These are phyloP conservation scores for Bonnemaisonia californica DNA, from an alignment of 31 red algal species.

Conservation along the genomic window DNA sequence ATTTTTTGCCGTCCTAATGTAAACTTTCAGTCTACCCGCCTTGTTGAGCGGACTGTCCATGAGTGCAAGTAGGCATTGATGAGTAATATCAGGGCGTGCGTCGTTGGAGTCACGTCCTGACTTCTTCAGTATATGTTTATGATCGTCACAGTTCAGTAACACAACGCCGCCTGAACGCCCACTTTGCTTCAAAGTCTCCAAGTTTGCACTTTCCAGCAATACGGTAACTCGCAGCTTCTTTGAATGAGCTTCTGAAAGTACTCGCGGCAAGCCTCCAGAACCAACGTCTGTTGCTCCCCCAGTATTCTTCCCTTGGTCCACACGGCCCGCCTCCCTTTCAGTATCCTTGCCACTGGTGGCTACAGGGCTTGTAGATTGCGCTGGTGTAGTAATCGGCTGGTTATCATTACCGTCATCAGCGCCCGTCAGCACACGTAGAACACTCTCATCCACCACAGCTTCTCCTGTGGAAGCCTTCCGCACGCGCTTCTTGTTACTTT, in stretches of 20 bases:
- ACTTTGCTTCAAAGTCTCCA: conserved; percentile 78
- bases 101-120: conserved; percentile 76
- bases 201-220: conserved; percentile 77
- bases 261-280: conserved; percentile 15
- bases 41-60: conserved; percentile 97
- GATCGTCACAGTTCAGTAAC: conserved; percentile 90
- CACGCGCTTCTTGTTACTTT: not conserved
- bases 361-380: not conserved
- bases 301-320: not conserved
- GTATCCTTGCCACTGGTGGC: not conserved
- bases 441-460: conserved; percentile 1
- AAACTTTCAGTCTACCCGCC: conserved; percentile 84
- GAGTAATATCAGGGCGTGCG: conserved; percentile 91
- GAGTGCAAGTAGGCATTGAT: conserved; percentile 96
- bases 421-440: conserved; percentile 1
- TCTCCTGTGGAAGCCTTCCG: not conserved
- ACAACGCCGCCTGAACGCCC: conserved; percentile 39
- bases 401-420: not conserved
- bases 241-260: conserved; percentile 33
- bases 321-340: not conserved
- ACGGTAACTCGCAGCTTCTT: conserved; percentile 85
- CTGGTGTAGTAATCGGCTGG: not conserved
- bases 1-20: conserved; percentile 79
- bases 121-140: conserved; percentile 57
- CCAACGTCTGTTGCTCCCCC: not conserved